A percentile compares a stretch with the other conserved stretches of the same genome.
phyloP scores from a whole-genome alignment of 2,329 filamentous ascomycete species.

The Plectosphaerella sp. region DNA sequence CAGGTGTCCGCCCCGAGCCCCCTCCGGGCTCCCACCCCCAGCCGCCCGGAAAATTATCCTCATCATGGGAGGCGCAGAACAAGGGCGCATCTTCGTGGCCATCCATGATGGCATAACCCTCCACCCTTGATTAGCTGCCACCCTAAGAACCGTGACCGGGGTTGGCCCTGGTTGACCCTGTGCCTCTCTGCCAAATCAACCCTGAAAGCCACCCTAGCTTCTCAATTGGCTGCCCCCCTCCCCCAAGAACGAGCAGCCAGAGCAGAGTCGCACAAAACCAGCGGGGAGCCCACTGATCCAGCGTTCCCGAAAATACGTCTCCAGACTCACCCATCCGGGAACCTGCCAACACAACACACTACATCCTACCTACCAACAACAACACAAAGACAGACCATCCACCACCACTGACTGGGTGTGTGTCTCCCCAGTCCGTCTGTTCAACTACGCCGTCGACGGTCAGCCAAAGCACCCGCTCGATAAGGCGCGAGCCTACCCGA shows the following conservation, averaged over 20 bases:
- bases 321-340: conserved; percentile 8
- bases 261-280: conserved; percentile 44
- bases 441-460: too few relatives aligned
- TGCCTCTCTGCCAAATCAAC: conserved; percentile 25
- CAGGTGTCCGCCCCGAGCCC: background rate
- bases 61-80: conserved; percentile 13
- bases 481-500: too few relatives aligned
- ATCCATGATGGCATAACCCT: conserved; percentile 23
- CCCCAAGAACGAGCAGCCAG: conserved; percentile 23
- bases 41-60: conserved; percentile 32
- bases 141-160: conserved; percentile 30
- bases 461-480: too few relatives aligned
- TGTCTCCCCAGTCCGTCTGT: too few relatives aligned
- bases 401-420: too few relatives aligned
- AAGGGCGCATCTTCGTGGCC: conserved; percentile 15
- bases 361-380: too few relatives aligned
- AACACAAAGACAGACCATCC: too few relatives aligned
- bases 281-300: conserved; percentile 35
- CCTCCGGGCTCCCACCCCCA: conserved; percentile 6
- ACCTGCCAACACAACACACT: background rate
- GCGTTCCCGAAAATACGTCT: conserved; percentile 21
- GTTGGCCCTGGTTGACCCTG: conserved; percentile 26
- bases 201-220: conserved; percentile 34
- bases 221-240: conserved; percentile 28
- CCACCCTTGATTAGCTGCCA: conserved; percentile 33